phyloP scores from a whole-genome alignment of 164 flowering plant species.

The Kalanchoe fedtschenkoi region DNA sequence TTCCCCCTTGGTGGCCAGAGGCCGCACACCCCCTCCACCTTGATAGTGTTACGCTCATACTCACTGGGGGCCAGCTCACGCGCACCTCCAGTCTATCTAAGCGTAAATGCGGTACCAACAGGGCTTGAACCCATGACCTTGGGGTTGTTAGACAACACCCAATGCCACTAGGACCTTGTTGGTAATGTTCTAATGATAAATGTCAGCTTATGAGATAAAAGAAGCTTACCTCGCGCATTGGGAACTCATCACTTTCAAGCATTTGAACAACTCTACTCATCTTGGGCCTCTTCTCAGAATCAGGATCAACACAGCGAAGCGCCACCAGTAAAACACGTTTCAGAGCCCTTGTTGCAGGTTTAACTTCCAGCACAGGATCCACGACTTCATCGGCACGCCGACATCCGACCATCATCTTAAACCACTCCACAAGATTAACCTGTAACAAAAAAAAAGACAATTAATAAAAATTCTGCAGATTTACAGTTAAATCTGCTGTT shows the following conservation, averaged over 20 bases:
- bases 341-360: conserved; percentile 49
- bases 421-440: conserved; percentile 82
- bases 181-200: neutral
- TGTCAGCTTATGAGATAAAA: neutral
- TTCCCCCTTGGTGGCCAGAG: too few relatives aligned
- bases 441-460: conserved; percentile 12
- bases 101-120: too few relatives aligned
- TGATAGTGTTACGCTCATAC: too few relatives aligned
- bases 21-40: too few relatives aligned
- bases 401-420: conserved; percentile 64
- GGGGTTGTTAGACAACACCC: too few relatives aligned
- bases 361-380: conserved; percentile 47
- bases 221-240: conserved; percentile 44
- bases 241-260: conserved; percentile 67
- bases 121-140: too few relatives aligned
- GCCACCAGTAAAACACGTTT: conserved; percentile 58
- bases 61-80: too few relatives aligned
- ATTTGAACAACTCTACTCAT: conserved; percentile 63
- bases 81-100: too few relatives aligned
- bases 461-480: too few relatives aligned
- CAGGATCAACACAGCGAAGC: conserved; percentile 66
- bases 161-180: neutral
- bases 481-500: too few relatives aligned
- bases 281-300: conserved; percentile 56
- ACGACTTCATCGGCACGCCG: conserved; percentile 72